Percentiles rank a stretch among this genome's conserved stretches.
Conservation (phyloP, 2,329 filamentous ascomycete genomes). For the Chrysoporthe puriensis region DNA sequence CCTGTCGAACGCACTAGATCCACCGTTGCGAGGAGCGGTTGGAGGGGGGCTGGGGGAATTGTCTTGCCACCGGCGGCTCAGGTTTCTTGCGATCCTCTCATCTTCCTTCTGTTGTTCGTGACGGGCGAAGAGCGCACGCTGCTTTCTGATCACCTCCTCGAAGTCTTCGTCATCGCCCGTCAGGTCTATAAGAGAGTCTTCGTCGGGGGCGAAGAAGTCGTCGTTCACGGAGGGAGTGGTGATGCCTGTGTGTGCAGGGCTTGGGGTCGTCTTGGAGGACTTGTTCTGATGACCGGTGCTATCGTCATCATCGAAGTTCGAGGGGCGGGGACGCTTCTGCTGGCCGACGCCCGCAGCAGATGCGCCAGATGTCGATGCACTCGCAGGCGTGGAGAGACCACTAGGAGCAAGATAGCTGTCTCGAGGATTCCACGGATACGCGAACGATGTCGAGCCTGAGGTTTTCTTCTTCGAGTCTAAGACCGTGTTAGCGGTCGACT, state of each 20-base stretch:
- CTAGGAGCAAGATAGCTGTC: conserved; percentile 10
- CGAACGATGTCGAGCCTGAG: conserved; percentile 13
- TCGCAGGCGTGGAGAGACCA: conserved; percentile 20
- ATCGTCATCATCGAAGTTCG: conserved; percentile 25
- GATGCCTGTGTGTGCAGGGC: conserved; percentile 23
- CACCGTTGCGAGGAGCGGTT: conserved; percentile 15
- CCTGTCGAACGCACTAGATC: conserved; percentile 31
- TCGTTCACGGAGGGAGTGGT: conserved; percentile 19
- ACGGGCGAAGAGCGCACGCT: conserved; percentile 43
- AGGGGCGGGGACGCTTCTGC: conserved; percentile 21
- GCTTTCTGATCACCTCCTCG: conserved; percentile 31
- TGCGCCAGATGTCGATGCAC: conserved; percentile 11
- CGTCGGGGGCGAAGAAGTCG: conserved; percentile 27
- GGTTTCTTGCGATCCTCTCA: conserved; percentile 36
- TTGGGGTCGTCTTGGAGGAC: conserved; percentile 30
- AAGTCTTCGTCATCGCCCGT: conserved; percentile 41
- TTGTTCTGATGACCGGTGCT: conserved; percentile 19
- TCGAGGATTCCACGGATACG: conserved; percentile 8
- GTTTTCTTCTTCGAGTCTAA: conserved; percentile 7
- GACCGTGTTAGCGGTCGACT: conserved; percentile 1
- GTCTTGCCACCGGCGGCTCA: conserved; percentile 19
- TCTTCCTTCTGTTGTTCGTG: conserved; percentile 42
- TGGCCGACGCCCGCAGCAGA: conserved; percentile 10
- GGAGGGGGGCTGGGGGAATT: conserved; percentile 1
- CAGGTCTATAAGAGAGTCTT: conserved; percentile 44